Evolutionary conservation across 768 basidiomycete genomes (phyloP).

Genomic region (Leccinum incarnatum): DNA sequence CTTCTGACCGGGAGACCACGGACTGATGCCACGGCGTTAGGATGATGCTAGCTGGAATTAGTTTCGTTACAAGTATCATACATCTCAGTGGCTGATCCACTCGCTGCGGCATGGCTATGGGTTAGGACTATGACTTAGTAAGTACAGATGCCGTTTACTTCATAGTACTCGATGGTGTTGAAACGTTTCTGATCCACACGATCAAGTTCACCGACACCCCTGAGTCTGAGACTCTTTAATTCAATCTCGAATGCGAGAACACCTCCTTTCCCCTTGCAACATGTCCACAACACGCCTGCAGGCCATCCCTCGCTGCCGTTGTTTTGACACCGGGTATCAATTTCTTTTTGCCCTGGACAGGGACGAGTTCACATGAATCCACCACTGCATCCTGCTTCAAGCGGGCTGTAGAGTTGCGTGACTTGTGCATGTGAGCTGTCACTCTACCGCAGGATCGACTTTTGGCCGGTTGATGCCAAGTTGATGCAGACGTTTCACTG

Average conservation of each 20-base stretch:
- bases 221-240: conserved; percentile 25
- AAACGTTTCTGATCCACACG: conserved; percentile 28
- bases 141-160: conserved; percentile 7
- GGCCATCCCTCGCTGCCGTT: conserved; percentile 4
- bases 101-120: background rate
- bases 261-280: conserved; percentile 18
- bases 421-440: conserved; percentile 4
- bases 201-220: conserved; percentile 10
- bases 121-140: conserved; percentile 3
- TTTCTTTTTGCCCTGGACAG: conserved; percentile 1
- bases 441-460: conserved; percentile 4
- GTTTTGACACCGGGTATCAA: conserved; percentile 9
- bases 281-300: conserved; percentile 13
- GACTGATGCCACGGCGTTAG: conserved; percentile 5
- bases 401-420: conserved; percentile 1
- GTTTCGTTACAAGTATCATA: background rate
- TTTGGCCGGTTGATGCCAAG: background rate
- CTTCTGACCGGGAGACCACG: background rate
- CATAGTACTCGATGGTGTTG: conserved; percentile 8
- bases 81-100: conserved; percentile 8
- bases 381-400: conserved; percentile 9
- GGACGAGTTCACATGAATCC: conserved; percentile 1
- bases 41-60: conserved; percentile 2
- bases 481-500: conserved; percentile 1
- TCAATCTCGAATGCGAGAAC: conserved; percentile 22